A percentile compares a stretch with the other conserved stretches of the same genome.
phyloP scores from a whole-genome alignment of 768 basidiomycete genomes.

The Panellus pusillus region DNA sequence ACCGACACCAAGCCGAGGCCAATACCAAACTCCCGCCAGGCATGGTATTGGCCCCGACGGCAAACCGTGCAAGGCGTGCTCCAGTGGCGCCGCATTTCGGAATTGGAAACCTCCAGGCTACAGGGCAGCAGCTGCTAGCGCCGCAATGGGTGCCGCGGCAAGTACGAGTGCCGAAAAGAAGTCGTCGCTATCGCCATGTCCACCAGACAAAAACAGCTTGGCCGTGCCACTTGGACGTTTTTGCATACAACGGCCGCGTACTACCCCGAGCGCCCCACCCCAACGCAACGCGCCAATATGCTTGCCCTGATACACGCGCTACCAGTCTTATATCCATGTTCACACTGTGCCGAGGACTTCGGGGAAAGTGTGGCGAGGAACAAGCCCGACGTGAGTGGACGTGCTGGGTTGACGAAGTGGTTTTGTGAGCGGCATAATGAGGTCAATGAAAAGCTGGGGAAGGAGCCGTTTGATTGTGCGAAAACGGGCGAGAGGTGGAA shows the following conservation, averaged over 20 bases:
- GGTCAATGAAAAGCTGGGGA: constrained; percentile 86
- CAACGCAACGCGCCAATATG: constrained; percentile 82
- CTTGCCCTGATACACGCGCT: constrained; percentile 72
- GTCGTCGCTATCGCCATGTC: constrained; percentile 62
- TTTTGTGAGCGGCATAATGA: constrained; percentile 92
- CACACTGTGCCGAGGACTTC: constrained; percentile 82
- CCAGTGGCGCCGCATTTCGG: constrained; percentile 55
- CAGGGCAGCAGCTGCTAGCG: constrained; percentile 30
- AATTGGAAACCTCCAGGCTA: constrained; percentile 56
- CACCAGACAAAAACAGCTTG: constrained; percentile 90
- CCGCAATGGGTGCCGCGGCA: constrained; percentile 33
- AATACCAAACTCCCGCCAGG: constrained; percentile 62
- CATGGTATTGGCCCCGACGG: constrained; percentile 91
- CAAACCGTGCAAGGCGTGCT: constrained; percentile 93
- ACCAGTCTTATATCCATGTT: constrained; percentile 86
- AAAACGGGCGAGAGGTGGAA: constrained; percentile 89
- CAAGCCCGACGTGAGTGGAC: constrained; percentile 79
- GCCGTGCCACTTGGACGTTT: constrained; percentile 95
- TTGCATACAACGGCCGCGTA: constrained; percentile 94
- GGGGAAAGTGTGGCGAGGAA: constrained; percentile 61
- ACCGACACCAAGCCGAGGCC: not conserved
- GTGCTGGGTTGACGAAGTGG: constrained; percentile 74
- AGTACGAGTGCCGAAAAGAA: constrained; percentile 37
- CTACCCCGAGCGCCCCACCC: constrained; percentile 82
- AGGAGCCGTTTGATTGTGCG: constrained; percentile 77